Percentiles rank a stretch among this genome's conserved stretches.
phyloP scores from a whole-genome alignment of 768 basidiomycete genomes.

The Termitomyces sp. region DNA sequence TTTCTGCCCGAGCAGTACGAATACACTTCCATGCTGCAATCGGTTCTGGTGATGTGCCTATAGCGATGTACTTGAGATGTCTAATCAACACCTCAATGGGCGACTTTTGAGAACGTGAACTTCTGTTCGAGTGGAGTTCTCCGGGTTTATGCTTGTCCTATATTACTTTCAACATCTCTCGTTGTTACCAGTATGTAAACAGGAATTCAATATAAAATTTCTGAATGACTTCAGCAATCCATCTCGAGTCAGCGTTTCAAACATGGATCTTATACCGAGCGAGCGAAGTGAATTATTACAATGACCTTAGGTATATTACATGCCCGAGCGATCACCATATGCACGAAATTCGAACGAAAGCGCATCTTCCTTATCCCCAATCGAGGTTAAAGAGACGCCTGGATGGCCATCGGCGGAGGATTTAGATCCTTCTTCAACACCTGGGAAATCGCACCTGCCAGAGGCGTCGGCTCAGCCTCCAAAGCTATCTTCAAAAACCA shows the following conservation, averaged over 20 bases:
- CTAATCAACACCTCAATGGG: conserved; percentile 57
- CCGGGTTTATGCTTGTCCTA: conserved; percentile 30
- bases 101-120: conserved; percentile 32
- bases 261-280: too few species aligned
- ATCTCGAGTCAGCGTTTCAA: too few species aligned
- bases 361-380: too few species aligned
- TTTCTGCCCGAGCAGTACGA: conserved; percentile 76
- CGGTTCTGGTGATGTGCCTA: conserved; percentile 83
- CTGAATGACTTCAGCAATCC: not conserved
- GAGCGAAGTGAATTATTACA: too few species aligned
- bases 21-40: conserved; percentile 55
- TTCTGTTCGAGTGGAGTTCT: conserved; percentile 31
- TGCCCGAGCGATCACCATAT: too few species aligned
- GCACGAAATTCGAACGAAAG: too few species aligned
- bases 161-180: conserved; percentile 13
- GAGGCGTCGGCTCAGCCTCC: conserved; percentile 47
- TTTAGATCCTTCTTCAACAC: conserved; percentile 17
- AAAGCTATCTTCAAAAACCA: conserved; percentile 82
- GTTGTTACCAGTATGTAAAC: not conserved
- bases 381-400: conserved; percentile 1
- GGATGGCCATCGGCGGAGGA: not conserved
- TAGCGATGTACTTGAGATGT: conserved; percentile 44
- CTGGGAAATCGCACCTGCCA: conserved; percentile 46
- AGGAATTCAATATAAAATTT: not conserved
- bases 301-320: too few species aligned